These are phyloP conservation scores for Cryptococcus sp. DNA, from an alignment of 1,284 basidiomycete genomes.

Conservation along the genomic window DNA sequence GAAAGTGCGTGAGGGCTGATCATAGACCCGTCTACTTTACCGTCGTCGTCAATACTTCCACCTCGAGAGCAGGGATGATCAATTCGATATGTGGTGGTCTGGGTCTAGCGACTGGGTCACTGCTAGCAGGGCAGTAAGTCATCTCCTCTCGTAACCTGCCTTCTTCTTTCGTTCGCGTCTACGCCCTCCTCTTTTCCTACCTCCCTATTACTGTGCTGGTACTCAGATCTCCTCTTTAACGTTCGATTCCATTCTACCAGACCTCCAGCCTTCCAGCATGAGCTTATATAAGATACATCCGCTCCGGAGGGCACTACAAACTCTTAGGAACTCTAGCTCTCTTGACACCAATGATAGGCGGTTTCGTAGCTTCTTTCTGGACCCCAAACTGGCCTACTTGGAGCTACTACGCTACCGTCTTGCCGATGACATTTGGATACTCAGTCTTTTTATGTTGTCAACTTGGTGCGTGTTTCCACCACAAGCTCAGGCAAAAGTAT, in stretches of 20 bases:
- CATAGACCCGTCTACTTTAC: slow-evolving; percentile 45
- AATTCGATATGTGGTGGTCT: slow-evolving; percentile 69
- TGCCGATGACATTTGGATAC: slow-evolving; percentile 45
- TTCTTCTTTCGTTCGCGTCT: neutral
- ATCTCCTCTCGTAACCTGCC: neutral
- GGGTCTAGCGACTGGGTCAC: slow-evolving; percentile 73
- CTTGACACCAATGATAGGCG: slow-evolving; percentile 26
- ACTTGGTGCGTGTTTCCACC: slow-evolving; percentile 24
- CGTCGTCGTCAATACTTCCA: slow-evolving; percentile 38
- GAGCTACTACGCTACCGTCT: slow-evolving; percentile 40
- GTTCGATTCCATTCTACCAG: neutral
- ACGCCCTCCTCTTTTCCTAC: neutral
- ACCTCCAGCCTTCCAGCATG: neutral
- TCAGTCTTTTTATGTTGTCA: slow-evolving; percentile 41
- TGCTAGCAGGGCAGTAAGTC: slow-evolving; percentile 75
- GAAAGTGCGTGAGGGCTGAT: neutral
- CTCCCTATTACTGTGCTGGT: neutral
- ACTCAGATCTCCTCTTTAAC: neutral
- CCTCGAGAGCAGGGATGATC: slow-evolving; percentile 47
- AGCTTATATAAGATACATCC: slow-evolving; percentile 34
- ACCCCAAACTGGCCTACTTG: slow-evolving; percentile 29
- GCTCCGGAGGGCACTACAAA: slow-evolving; percentile 35
- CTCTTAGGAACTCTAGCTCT: slow-evolving; percentile 35
- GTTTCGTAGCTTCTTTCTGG: slow-evolving; percentile 38
- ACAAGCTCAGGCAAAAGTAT: neutral